These are phyloP conservation scores for Metschnikowia baotianmanensis DNA, from an alignment of 805 yeast genomes.

Conservation along the genomic window DNA sequence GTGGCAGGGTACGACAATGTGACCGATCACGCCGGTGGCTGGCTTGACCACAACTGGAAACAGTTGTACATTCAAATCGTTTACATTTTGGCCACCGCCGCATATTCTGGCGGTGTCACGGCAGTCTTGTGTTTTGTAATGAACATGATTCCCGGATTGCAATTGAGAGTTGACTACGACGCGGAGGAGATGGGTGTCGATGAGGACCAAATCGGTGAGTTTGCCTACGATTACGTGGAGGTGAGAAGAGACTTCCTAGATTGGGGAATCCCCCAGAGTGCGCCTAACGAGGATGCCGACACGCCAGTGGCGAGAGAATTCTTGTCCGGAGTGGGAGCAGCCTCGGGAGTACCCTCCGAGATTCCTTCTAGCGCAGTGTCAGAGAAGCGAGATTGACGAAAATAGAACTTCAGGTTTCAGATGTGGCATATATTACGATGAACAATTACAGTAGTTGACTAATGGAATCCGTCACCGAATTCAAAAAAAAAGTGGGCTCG, in stretches of 20 bases:
- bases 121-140: slow-evolving; percentile 70
- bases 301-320: slow-evolving; percentile 8
- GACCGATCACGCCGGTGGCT: slow-evolving; percentile 85
- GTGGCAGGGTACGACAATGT: slow-evolving; percentile 92
- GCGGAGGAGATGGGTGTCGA: slow-evolving; percentile 91
- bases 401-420: no score
- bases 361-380: no score
- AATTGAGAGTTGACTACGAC: slow-evolving; percentile 75
- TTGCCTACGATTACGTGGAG: slow-evolving; percentile 98
- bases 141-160: slow-evolving; percentile 76
- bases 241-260: slow-evolving; percentile 86
- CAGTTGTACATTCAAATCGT: slow-evolving; percentile 91
- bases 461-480: no score
- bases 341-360: slow-evolving; percentile 11
- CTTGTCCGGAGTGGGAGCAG: no score
- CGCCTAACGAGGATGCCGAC: slow-evolving; percentile 8
- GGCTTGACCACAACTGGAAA: slow-evolving; percentile 86
- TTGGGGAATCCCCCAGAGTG: slow-evolving; percentile 34
- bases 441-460: no score
- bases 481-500: no score
- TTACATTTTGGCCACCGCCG: slow-evolving; percentile 69
- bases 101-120: slow-evolving; percentile 75
- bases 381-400: no score
- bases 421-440: no score
- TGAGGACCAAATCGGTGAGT: slow-evolving; percentile 96